Evolutionary conservation across 352 stramenopile genomes (phyloP), one percentile per base, ranked within the genome.

Genomic region (Phytophthora agathidicida): DNA sequence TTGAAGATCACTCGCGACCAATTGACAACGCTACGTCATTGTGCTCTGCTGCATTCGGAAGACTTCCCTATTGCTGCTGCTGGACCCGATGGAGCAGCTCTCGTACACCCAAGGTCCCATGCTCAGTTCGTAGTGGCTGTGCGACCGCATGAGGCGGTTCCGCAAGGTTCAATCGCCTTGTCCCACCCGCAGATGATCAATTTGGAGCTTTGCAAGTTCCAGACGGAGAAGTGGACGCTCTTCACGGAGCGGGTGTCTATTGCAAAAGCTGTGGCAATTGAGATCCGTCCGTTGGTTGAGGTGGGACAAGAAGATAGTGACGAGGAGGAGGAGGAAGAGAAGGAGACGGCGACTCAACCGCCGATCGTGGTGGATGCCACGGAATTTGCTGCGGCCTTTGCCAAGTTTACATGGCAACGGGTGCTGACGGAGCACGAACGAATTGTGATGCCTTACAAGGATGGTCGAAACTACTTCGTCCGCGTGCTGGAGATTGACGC

Each of bases 391-490:
- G 41, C 33, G 6, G 80, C 73, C 11, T 89, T 94, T 42, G 63
- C 62, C n/a, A 82, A 82, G 48, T 67, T 56, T 53, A 71, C 54
- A 7, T 82, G 73, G 70, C 75, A 80, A 47, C 81, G 75, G 13
- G 78, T 93, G 35, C 51, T 94, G 32, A 93, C 86, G 0, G 83
- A 94, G 61, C 89, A 94, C 41, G 86, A 94, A 46, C 80, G 83
- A 3, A 49, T 93, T 3, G 66, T 88, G n/a, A 54, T 92, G 66
- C 57, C 44, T 0, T 90, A 69, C 43, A 69, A 67, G 22, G 77
- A 84, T n/a, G 51, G 69, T 4, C 66, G 54, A 9, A 64, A 76
- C 31, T 92, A 86, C 45, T 93, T 94, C 43, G 65, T 93, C 24
- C 80, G 83, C 19, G 72, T 94, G 30, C 54, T 92, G 4, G 75